These are phyloP conservation scores for Maudiozyma turicensis DNA, from an alignment of 805 yeast species.

Conservation along the genomic window DNA sequence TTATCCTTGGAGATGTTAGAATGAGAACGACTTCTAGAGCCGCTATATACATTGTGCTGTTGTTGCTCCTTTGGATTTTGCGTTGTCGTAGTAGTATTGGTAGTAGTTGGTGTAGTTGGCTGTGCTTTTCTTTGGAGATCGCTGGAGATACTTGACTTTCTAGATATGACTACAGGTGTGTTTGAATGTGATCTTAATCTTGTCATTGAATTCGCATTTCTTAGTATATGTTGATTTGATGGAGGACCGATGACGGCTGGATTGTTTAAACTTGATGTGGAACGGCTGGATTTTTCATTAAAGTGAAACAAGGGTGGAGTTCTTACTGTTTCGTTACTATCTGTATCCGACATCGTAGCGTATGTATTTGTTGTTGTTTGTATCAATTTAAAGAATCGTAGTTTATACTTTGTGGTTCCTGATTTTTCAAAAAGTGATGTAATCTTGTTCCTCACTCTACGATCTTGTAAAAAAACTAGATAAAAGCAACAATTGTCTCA, in stretches of 20 bases:
- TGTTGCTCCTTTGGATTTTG: too few species aligned
- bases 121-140: background rate
- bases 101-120: too few species aligned
- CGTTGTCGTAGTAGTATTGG: too few species aligned
- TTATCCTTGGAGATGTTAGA: background rate
- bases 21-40: background rate
- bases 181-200: slow-evolving; percentile 31
- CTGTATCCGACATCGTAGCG: background rate
- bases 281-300: background rate
- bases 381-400: too few species aligned
- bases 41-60: background rate
- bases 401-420: too few species aligned
- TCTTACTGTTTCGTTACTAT: background rate
- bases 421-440: too few species aligned
- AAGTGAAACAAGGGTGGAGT: background rate
- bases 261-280: background rate
- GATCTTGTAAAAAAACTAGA: too few species aligned
- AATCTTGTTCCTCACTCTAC: too few species aligned
- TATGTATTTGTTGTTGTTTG: background rate
- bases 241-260: background rate
- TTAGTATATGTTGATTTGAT: background rate
- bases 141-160: background rate
- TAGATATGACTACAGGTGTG: slow-evolving; percentile 23
- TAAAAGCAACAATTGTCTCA: too few species aligned
- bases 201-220: background rate